These are phyloP conservation scores for Beauveria australis DNA, from an alignment of 2,329 filamentous ascomycete species.

Conservation along the genomic window DNA sequence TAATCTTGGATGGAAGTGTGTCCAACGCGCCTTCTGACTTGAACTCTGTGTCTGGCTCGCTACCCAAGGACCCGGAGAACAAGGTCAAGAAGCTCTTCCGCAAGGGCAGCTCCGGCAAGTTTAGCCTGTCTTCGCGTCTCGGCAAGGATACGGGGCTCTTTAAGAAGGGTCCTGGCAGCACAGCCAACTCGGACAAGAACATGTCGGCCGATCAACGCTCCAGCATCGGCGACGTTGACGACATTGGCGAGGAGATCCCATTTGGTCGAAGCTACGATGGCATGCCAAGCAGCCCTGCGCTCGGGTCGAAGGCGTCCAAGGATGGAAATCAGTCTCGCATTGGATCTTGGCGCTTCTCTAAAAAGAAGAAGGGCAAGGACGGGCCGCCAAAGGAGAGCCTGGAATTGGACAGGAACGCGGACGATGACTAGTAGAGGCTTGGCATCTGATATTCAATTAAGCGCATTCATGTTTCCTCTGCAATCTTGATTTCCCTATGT, in stretches of 20 bases:
- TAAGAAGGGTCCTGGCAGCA: slow-evolving; percentile 52
- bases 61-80: slow-evolving; percentile 44
- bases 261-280: slow-evolving; percentile 49
- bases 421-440: slow-evolving; percentile 19
- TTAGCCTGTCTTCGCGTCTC: slow-evolving; percentile 49
- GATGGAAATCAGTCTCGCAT: slow-evolving; percentile 41
- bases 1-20: slow-evolving; percentile 44
- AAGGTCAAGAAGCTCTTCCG: slow-evolving; percentile 54
- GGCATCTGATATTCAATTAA: background rate
- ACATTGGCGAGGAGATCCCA: slow-evolving; percentile 38
- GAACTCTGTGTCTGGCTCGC: slow-evolving; percentile 29
- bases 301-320: slow-evolving; percentile 42
- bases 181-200: slow-evolving; percentile 50
- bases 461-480: background rate
- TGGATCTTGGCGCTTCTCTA: slow-evolving; percentile 46
- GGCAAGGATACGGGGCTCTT: slow-evolving; percentile 47
- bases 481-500: background rate
- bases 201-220: slow-evolving; percentile 44
- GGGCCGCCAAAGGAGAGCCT: slow-evolving; percentile 36
- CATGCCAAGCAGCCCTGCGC: slow-evolving; percentile 45
- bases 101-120: slow-evolving; percentile 59
- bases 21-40: slow-evolving; percentile 52
- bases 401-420: slow-evolving; percentile 37
- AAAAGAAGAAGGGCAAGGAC: slow-evolving; percentile 53
- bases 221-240: slow-evolving; percentile 49